Percentiles rank a stretch among this genome's conserved stretches.
Conservation (phyloP, 2,329 filamentous ascomycete species). For the Pyrenochaeta sp. region DNA sequence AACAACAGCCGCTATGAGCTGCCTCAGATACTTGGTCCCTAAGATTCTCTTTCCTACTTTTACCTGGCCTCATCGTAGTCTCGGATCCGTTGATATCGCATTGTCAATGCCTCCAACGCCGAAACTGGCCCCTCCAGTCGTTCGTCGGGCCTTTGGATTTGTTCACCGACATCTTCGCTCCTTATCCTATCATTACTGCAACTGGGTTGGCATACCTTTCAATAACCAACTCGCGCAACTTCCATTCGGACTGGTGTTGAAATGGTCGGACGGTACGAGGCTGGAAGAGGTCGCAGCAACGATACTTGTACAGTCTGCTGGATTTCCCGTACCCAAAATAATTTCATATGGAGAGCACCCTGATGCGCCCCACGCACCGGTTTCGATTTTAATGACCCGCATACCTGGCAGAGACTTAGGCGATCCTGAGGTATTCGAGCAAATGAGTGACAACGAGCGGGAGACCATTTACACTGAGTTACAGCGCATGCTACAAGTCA, state of each 20-base stretch:
- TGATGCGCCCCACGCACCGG: conserved; percentile 14
- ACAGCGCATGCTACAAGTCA: conserved; percentile 41
- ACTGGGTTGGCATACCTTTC: conserved; percentile 22
- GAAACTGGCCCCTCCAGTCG: not conserved
- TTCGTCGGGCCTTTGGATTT: conserved; percentile 1
- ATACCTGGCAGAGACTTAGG: conserved; percentile 45
- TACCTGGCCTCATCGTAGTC: conserved; percentile 2
- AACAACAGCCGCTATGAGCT: no score
- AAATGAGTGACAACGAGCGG: conserved; percentile 35
- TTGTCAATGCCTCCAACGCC: conserved; percentile 2
- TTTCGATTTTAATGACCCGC: conserved; percentile 46
- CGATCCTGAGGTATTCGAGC: conserved; percentile 31
- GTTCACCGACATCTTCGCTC: not conserved
- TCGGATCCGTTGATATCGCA: not conserved
- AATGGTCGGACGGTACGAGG: conserved; percentile 27
- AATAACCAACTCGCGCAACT: conserved; percentile 17
- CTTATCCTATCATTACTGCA: conserved; percentile 12
- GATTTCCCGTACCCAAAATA: conserved; percentile 27
- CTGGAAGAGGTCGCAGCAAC: conserved; percentile 26
- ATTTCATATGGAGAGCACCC: conserved; percentile 24
- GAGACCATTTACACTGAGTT: conserved; percentile 46
- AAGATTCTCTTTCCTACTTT: conserved; percentile 3
- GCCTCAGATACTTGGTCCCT: not conserved
- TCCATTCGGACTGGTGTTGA: conserved; percentile 25
- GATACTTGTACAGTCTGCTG: conserved; percentile 17